Evolutionary conservation across 352 stramenopile species (phyloP).

Genomic region (Pythium sukuiense): DNA sequence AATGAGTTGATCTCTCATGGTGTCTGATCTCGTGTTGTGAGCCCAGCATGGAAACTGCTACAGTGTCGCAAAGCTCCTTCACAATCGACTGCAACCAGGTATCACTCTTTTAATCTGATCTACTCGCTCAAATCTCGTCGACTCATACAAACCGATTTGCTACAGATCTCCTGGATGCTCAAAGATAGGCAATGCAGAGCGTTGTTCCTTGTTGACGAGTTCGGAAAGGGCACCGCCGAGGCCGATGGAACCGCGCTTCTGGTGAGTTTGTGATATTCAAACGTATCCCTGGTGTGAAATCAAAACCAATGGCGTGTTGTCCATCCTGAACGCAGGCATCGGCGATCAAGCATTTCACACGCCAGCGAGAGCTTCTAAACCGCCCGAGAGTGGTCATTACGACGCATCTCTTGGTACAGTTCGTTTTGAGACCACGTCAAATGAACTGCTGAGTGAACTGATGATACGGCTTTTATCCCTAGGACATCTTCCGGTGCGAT

Average conservation of each 20-base stretch:
- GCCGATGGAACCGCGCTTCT: slow-evolving; percentile 74
- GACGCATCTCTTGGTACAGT: slow-evolving; percentile 73
- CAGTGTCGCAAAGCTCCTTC: slow-evolving; percentile 81
- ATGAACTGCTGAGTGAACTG: background rate
- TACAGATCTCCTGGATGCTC: slow-evolving; percentile 82
- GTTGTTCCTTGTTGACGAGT: slow-evolving; percentile 87
- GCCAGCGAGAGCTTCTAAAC: slow-evolving; percentile 22
- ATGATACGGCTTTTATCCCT: background rate
- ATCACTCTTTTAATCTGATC: background rate
- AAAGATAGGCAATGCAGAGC: slow-evolving; percentile 59
- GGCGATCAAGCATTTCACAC: slow-evolving; percentile 62
- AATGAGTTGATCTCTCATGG: background rate
- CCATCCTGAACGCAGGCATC: slow-evolving; percentile 31
- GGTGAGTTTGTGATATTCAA: slow-evolving; percentile 31
- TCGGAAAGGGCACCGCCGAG: slow-evolving; percentile 84
- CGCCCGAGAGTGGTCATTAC: slow-evolving; percentile 72
- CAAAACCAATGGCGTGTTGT: too few species aligned
- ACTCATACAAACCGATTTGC: background rate
- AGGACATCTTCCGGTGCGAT: slow-evolving; percentile 23
- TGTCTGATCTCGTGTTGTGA: slow-evolving; percentile 12
- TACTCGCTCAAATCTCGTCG: too few species aligned
- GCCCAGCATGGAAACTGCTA: slow-evolving; percentile 70
- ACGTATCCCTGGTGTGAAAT: too few species aligned
- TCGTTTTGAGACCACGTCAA: too few species aligned
- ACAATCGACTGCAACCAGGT: slow-evolving; percentile 89